Percentiles rank a stretch among this genome's conserved stretches.
phyloP scores from a whole-genome alignment of 306 rosid species.

The apple (Malus domestica) region ASM211411v1 NC_041797.1:11989501-11990000 shows the following conservation, averaged over 20 bases:
- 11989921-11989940: conserved; percentile 43
- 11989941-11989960: conserved; percentile 45
- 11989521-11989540: no score
- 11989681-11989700: neutral
- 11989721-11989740: conserved; percentile 15
- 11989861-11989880: neutral
- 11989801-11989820: conserved; percentile 31
- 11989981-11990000: conserved; percentile 41
- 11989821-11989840: conserved; percentile 29
- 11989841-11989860: conserved; percentile 21
- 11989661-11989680: conserved; percentile 3
- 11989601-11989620: no score
- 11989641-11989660: conserved; percentile 24
- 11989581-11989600: no score
- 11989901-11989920: conserved; percentile 33
- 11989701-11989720: conserved; percentile 9
- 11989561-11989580: no score
- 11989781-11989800: conserved; percentile 19
- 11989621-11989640: neutral
- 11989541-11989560: no score
- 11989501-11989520: neutral
- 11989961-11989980: conserved; percentile 49
- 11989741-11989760: conserved; percentile 37
- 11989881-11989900: conserved; percentile 40
- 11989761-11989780: conserved; percentile 13